These are phyloP conservation scores for Vitis labrusca DNA, from an alignment of 164 flowering plant species.

Conservation along the genomic window DNA sequence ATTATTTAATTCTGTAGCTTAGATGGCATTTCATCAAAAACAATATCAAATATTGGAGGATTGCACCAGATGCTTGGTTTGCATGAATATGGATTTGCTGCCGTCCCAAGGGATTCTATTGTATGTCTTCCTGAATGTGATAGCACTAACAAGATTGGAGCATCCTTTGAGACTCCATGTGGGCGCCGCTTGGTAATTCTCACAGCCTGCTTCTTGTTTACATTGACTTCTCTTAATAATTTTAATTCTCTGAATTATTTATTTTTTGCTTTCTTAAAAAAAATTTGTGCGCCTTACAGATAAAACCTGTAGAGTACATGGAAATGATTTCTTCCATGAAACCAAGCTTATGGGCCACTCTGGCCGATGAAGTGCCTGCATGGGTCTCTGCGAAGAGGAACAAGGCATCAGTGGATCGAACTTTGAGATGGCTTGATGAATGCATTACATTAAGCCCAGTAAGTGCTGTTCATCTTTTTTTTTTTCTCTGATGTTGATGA, in stretches of 20 bases:
- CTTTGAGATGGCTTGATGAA: constrained; percentile 85
- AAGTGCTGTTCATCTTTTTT: not conserved
- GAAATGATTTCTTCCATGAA: constrained; percentile 66
- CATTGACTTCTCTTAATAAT: not conserved
- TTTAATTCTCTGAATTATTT: not conserved
- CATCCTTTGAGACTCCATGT: constrained; percentile 77
- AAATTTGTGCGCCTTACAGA: constrained; percentile 27
- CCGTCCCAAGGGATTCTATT: constrained; percentile 73
- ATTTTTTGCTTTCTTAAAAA: not conserved
- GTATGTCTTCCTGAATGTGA: constrained; percentile 59
- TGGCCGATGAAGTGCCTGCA: constrained; percentile 90
- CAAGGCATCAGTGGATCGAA: constrained; percentile 76
- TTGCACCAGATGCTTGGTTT: constrained; percentile 65
- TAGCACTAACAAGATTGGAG: constrained; percentile 61
- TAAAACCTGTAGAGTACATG: constrained; percentile 71
- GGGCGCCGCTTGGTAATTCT: constrained; percentile 72
- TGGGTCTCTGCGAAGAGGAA: constrained; percentile 81
- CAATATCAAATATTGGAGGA: constrained; percentile 76
- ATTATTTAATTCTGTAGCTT: constrained; percentile 40
- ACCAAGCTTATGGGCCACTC: constrained; percentile 73
- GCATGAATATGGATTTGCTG: constrained; percentile 56
- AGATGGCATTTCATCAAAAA: constrained; percentile 56
- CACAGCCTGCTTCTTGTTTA: not conserved
- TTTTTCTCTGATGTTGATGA: constrained; percentile 5
- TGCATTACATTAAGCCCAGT: constrained; percentile 61